Base-by-base conservation (phyloP, 106 monocot species). In the Acorus calamus region DNA sequence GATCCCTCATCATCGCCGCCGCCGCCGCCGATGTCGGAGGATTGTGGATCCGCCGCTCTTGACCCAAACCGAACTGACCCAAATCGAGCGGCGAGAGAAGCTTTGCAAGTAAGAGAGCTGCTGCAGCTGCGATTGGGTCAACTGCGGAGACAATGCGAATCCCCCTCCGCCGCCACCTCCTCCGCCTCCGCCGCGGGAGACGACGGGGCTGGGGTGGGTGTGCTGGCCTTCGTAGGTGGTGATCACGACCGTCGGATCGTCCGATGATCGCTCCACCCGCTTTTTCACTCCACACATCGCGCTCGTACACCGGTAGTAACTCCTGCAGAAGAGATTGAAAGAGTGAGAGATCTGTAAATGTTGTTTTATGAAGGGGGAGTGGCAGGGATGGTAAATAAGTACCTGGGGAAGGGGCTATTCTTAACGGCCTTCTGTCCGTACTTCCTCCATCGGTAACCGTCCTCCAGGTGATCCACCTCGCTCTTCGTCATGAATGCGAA, bases 351-450 rank as follows among this genome's bases (percentile, higher is more conserved):
- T 48, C 8, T 50, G 61, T 28, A 1, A 28, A 28, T 28, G 28
- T 28, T 28, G 28, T 28, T n/a, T n/a, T n/a, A n/a, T n/a, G 14
- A 41, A 3, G 3, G 10, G 7, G 10, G 28, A 47, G 60, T 55
- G 81, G 81, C 71, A 73, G 51, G 13, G 63, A 13, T 42, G 2
- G 64, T 60, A 65, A 72, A 49, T 72, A 67, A 6, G 2, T 4
- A 89, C 89, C 89, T 81, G 14, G 88, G 81, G 65, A 68, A 84
- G 61, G 81, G 88, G 84, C 89, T 89, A 57, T 82, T 82, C 65
- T 84, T 89, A 53, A 89, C 89, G 57, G 84, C 89, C 64, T 89
- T 89, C 74, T 89, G 89, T 2, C 89, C 89, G 77, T 89, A 89
- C 76, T 89, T 89, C 41, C 89, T 64, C 89, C 89, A 89, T 59